These are phyloP conservation scores for Gamsiella multidivaricata DNA, from an alignment of 192 early-diverging fungal genomes.

Conservation along the genomic window DNA sequence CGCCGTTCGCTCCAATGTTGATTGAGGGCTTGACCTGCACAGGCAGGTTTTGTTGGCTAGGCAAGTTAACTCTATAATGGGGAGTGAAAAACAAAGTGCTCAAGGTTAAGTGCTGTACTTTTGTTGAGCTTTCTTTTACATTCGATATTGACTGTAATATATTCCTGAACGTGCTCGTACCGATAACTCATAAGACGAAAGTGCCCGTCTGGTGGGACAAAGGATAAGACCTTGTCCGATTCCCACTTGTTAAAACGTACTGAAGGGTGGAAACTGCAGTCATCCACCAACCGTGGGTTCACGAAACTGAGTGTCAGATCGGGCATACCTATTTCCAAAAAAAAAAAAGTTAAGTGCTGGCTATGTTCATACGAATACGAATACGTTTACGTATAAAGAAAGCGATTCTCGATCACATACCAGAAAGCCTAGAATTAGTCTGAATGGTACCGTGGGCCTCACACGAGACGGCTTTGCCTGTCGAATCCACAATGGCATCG, in stretches of 20 bases:
- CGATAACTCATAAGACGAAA: slow-evolving; percentile 90
- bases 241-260: slow-evolving; percentile 87
- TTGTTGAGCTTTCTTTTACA: too few relatives aligned
- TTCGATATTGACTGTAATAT: too few relatives aligned
- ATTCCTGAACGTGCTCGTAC: slow-evolving; percentile 32
- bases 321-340: slow-evolving; percentile 79
- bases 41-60: slow-evolving; percentile 66
- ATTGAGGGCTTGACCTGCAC: slow-evolving; percentile 73
- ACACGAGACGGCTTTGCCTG: slow-evolving; percentile 76
- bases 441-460: slow-evolving; percentile 84
- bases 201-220: slow-evolving; percentile 94
- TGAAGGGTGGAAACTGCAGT: slow-evolving; percentile 91
- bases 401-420: too few relatives aligned
- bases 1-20: slow-evolving; percentile 64
- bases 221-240: slow-evolving; percentile 80
- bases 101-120: not conserved
- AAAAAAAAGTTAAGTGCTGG: not conserved
- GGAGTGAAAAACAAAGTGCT: not conserved
- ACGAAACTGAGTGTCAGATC: slow-evolving; percentile 82
- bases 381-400: too few relatives aligned
- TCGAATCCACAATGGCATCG: slow-evolving; percentile 83
- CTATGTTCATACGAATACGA: too few relatives aligned
- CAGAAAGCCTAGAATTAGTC: slow-evolving; percentile 82
- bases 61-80: slow-evolving; percentile 63
- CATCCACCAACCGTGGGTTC: slow-evolving; percentile 78